Conservation (phyloP, 192 early-diverging fungal species). For the Coemansia sp. region DNA sequence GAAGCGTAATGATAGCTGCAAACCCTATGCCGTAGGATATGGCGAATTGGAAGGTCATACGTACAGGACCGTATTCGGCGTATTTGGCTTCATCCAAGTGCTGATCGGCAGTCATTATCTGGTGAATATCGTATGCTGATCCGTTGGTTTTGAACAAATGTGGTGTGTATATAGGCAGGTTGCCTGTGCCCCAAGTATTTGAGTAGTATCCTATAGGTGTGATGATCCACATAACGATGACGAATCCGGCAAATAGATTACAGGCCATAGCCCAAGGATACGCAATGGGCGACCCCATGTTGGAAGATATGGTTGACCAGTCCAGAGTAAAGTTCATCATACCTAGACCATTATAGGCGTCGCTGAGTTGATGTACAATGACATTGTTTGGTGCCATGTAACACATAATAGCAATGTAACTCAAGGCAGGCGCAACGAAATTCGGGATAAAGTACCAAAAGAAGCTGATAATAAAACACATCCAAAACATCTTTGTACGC, state of each 20-base stretch:
- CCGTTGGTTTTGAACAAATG: constrained; percentile 57
- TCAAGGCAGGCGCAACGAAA: constrained; percentile 62
- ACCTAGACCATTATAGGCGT: constrained; percentile 62
- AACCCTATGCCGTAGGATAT: constrained; percentile 68
- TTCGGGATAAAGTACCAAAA: constrained; percentile 60
- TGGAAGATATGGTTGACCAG: constrained; percentile 63
- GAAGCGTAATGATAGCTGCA: constrained; percentile 63
- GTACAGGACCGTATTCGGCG: constrained; percentile 60
- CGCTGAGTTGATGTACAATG: constrained; percentile 42
- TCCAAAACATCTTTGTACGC: constrained; percentile 55
- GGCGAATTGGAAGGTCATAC: constrained; percentile 70
- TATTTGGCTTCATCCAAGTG: constrained; percentile 57
- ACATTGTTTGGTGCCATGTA: constrained; percentile 49
- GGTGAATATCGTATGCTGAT: constrained; percentile 55
- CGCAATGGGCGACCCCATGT: constrained; percentile 60
- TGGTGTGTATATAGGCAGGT: constrained; percentile 65
- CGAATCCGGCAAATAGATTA: constrained; percentile 67
- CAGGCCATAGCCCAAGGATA: constrained; percentile 71
- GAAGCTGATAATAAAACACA: constrained; percentile 48
- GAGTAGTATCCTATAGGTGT: constrained; percentile 70
- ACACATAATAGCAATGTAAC: constrained; percentile 64
- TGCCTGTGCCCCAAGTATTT: constrained; percentile 57
- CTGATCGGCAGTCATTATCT: constrained; percentile 58
- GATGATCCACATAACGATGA: constrained; percentile 71
- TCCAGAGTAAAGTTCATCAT: constrained; percentile 69